These are phyloP conservation scores for Phialocephala sp. DNA, from an alignment of 2,329 filamentous ascomycete genomes.

Conservation along the genomic window DNA sequence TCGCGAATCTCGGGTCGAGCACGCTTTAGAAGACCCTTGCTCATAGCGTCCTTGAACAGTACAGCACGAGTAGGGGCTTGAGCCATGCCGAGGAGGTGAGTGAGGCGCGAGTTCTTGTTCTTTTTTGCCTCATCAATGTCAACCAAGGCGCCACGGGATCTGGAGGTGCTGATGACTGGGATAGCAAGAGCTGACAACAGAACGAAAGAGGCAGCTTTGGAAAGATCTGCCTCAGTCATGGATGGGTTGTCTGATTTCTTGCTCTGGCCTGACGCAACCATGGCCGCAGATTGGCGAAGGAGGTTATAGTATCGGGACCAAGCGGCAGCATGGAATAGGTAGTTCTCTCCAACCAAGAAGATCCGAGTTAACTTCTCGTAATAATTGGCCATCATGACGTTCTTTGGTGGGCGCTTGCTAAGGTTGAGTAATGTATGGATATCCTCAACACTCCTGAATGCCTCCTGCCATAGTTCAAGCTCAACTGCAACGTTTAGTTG, in stretches of 20 bases:
- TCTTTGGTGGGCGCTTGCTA: constrained; percentile 98
- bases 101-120: constrained; percentile 98
- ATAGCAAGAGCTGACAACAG: constrained; percentile 95
- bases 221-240: constrained; percentile 86
- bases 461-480: constrained; percentile 98
- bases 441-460: constrained; percentile 98
- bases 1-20: constrained; percentile 94
- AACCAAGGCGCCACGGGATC: constrained; percentile 92
- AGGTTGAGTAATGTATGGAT: constrained; percentile 97
- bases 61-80: constrained; percentile 86
- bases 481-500: constrained; percentile 98
- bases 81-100: constrained; percentile 92
- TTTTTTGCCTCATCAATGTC: constrained; percentile 97
- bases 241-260: constrained; percentile 95
- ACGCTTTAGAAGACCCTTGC: constrained; percentile 92
- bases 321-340: constrained; percentile 96
- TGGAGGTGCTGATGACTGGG: constrained; percentile 97
- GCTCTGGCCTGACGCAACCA: constrained; percentile 83
- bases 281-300: constrained; percentile 84
- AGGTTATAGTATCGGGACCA: constrained; percentile 98
- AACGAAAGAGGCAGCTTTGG: constrained; percentile 94
- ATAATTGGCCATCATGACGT: constrained; percentile 99
- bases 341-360: constrained; percentile 99
- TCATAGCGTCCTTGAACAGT: constrained; percentile 94
- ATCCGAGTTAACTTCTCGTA: constrained; percentile 99